These are phyloP conservation scores for Adansonia rubrostipa DNA, from an alignment of 441 rosid species.

Conservation along the genomic window DNA sequence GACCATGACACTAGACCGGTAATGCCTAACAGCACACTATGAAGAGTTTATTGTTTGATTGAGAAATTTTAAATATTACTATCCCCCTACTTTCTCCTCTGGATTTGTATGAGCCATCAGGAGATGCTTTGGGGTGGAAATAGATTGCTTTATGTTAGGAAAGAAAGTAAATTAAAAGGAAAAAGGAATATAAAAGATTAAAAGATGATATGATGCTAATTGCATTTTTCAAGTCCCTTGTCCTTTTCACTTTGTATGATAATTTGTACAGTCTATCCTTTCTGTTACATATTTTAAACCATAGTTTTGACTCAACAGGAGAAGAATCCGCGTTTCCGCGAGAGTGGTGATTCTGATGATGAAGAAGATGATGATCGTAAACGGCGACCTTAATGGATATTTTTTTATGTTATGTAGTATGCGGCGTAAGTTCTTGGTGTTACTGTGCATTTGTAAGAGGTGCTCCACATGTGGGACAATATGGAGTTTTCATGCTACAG, in stretches of 20 bases:
- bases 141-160: not conserved
- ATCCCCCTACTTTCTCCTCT: not conserved
- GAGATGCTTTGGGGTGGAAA: not conserved
- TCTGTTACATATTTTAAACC: constrained; percentile 6
- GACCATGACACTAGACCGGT: constrained; percentile 91
- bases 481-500: constrained; percentile 2
- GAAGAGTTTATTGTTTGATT: not conserved
- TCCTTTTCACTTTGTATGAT: not conserved
- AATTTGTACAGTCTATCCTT: not conserved
- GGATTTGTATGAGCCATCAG: not conserved
- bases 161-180: not conserved
- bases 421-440: not conserved
- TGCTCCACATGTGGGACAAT: not conserved
- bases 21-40: constrained; percentile 21
- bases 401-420: not conserved
- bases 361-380: constrained; percentile 83
- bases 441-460: constrained; percentile 4
- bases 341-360: constrained; percentile 91
- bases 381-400: constrained; percentile 41
- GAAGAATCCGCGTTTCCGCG: constrained; percentile 99
- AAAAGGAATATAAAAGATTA: too few species aligned
- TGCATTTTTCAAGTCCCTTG: not conserved
- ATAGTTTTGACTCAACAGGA: constrained; percentile 55
- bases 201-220: not conserved
- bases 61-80: not conserved